Evolutionary conservation across 2,329 filamentous ascomycete genomes (phyloP).

Genomic region (Aspergillus phoenicis): DNA sequence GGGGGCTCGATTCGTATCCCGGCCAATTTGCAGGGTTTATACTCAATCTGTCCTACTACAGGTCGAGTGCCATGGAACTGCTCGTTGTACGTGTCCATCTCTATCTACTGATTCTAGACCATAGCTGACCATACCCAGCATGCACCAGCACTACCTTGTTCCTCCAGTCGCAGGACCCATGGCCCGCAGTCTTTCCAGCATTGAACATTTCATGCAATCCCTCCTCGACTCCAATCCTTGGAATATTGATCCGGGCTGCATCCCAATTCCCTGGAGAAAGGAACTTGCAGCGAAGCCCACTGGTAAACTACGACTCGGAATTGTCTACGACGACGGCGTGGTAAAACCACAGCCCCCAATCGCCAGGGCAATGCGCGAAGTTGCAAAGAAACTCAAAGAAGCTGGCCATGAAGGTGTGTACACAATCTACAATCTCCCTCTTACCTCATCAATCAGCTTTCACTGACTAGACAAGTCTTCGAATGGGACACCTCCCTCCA

Average conservation of each 20-base stretch:
- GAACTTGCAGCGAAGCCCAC: conserved; percentile 26
- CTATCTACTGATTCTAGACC: too few species aligned
- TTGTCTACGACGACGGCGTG: conserved; percentile 62
- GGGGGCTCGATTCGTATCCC: conserved; percentile 58
- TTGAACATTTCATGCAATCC: conserved; percentile 34
- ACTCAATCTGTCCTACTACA: conserved; percentile 42
- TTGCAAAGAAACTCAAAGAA: conserved; percentile 58
- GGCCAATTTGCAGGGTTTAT: conserved; percentile 53
- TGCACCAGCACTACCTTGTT: conserved; percentile 38
- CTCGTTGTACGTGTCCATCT: conserved; percentile 19
- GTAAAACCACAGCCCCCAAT: conserved; percentile 64
- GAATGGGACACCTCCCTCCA: conserved; percentile 36
- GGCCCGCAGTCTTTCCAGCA: conserved; percentile 26
- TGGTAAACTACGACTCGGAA: conserved; percentile 60
- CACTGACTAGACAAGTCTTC: conserved; percentile 21
- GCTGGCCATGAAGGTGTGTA: conserved; percentile 51
- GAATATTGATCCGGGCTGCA: conserved; percentile 46
- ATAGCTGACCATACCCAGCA: conserved; percentile 38
- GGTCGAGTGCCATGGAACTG: conserved; percentile 35
- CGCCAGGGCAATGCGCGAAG: conserved; percentile 54
- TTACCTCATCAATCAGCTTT: background rate
- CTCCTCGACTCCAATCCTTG: conserved; percentile 26
- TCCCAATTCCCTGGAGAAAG: conserved; percentile 32
- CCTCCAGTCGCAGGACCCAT: conserved; percentile 32
- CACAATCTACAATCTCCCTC: background rate